Evolutionary conservation across 441 rosid species (phyloP).

Genomic region (Gossypium gossypioides): DNA sequence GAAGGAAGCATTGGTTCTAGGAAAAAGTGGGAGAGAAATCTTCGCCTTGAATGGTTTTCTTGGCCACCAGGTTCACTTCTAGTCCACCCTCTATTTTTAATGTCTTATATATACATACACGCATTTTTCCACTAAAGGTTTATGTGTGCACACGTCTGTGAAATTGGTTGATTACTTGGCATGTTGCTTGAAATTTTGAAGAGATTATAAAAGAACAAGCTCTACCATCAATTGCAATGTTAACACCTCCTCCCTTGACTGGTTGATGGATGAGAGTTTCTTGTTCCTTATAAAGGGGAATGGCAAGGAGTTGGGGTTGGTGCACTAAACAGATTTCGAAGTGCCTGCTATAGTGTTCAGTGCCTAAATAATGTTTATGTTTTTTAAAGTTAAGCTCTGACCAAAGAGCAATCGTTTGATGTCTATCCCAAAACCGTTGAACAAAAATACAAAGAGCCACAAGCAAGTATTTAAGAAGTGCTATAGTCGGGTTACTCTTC

Average conservation of each 20-base stretch:
- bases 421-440: not conserved
- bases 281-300: not conserved
- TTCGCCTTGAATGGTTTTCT: constrained; percentile 76
- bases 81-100: not conserved
- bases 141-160: not conserved
- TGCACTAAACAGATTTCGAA: not conserved
- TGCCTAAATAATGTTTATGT: not conserved
- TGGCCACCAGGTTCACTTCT: constrained; percentile 78
- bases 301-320: not conserved
- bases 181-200: not conserved
- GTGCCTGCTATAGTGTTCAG: not conserved
- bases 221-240: not conserved
- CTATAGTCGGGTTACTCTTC: not conserved
- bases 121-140: not conserved
- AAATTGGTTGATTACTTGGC: not conserved
- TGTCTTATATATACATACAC: not conserved
- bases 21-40: constrained; percentile 68
- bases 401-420: not conserved
- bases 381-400: not conserved
- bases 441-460: not conserved
- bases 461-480: not conserved
- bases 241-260: not conserved
- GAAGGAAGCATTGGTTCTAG: constrained; percentile 81
- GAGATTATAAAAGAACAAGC: not conserved
- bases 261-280: not conserved